Base-by-base conservation (phyloP, 164 flowering plant genomes). In the Magnolia changhungtana region DNA sequence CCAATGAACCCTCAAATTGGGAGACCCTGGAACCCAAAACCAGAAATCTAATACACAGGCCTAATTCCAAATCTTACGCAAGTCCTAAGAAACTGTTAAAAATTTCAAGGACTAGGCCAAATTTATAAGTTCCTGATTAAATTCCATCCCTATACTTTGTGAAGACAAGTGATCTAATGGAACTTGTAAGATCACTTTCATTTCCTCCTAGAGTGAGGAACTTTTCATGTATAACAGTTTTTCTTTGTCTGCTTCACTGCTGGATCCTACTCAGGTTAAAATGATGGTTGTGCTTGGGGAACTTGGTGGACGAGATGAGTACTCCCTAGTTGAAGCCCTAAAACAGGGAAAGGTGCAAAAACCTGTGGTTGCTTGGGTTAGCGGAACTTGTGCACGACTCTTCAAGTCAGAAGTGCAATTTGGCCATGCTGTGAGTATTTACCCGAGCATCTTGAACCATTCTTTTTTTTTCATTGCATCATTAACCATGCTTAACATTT, bases 331-430 rank as follows among this genome's bases (percentile, higher is more conserved):
- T 76, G 99, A 96, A 86, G 99, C 99, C 75, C 82, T 96, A 73
- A 94, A 94, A 82, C 93, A 90, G 72, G 98, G 99, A 29, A 96
- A 92, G 82, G 87, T 96, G 69, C 87, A 83, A 69, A 96, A 96
- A 81, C 99, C 98, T 67, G 99, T 96, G 51, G 98, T 94, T 83
- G 98, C 98, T 63, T 96, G 98, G 99, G 98, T 96, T 81, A 96
- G 99, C 76, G 99, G 99, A 80, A 96, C 99, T 37, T 96, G 99
- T 85, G 99, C 99, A 58, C 83, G 88, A 20, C 97, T 96, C 73
- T 96, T 96, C 87, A 94, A 96, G 78, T 96, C 98, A 67, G 99
- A 96, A 91, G 99, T 96, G 59, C 99, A 96, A 78, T 94, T 96
- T 83, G 99, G 99, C 59, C 98, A 94, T 80, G 99, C 98, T 80